Evolutionary conservation across 331 rosid genomes (phyloP).

Genomic region (Erythrophleum ivorense): DNA sequence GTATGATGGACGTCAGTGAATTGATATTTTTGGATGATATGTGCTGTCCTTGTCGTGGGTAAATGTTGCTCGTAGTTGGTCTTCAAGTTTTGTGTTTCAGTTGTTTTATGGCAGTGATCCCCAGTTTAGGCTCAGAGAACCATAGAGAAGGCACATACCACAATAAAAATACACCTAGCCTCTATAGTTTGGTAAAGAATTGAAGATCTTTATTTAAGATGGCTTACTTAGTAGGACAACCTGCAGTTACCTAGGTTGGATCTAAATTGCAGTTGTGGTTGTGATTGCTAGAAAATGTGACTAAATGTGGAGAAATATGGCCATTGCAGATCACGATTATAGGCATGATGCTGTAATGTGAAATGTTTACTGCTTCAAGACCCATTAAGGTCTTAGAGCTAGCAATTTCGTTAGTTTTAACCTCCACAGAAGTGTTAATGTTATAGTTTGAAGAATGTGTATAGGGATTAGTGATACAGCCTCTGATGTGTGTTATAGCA

Average conservation of each 20-base stretch:
- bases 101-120: neutral
- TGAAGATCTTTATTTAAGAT: neutral
- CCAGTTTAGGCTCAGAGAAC: slow-evolving; percentile 5
- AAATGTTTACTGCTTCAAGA: neutral
- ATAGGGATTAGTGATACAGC: neutral
- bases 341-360: neutral
- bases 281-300: neutral
- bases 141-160: slow-evolving; percentile 5
- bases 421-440: slow-evolving; percentile 9
- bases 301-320: neutral
- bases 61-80: slow-evolving; percentile 10
- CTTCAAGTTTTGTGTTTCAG: neutral
- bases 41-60: neutral
- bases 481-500: slow-evolving; percentile 7
- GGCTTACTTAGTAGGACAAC: neutral
- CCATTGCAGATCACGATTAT: neutral
- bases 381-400: neutral
- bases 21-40: neutral
- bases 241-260: neutral
- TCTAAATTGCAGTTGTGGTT: neutral
- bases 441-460: neutral
- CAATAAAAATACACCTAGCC: neutral
- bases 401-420: slow-evolving; percentile 10
- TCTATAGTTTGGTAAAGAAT: neutral
- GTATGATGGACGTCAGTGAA: slow-evolving; percentile 17